A percentile compares a stretch with the other conserved stretches of the same genome.
phyloP scores from a whole-genome alignment of 2,329 filamentous ascomycete species.

The Pleurostoma richardsiae region DNA sequence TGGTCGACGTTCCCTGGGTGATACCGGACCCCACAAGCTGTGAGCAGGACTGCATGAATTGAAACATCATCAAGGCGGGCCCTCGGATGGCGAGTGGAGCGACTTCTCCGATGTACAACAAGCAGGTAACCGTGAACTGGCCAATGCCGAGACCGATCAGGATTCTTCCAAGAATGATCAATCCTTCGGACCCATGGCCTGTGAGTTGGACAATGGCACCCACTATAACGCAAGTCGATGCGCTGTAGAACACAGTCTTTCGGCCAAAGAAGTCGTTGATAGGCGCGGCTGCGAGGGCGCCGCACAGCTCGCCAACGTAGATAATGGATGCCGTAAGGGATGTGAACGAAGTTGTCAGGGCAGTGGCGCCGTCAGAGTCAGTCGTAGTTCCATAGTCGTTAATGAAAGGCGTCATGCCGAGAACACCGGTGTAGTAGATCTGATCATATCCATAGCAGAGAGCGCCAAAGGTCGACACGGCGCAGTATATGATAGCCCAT shows the following conservation, averaged over 20 bases:
- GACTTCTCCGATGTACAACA: constrained; percentile 25
- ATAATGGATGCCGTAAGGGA: constrained; percentile 29
- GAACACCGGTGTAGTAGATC: constrained; percentile 16
- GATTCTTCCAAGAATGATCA: constrained; percentile 19
- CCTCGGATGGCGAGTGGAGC: constrained; percentile 15
- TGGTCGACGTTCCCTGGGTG: constrained; percentile 13
- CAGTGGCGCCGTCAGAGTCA: constrained; percentile 11
- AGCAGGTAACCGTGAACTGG: constrained; percentile 22
- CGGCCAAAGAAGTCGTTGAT: constrained; percentile 29
- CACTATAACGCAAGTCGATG: constrained; percentile 23
- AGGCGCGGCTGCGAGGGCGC: constrained; percentile 25
- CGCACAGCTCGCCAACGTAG: constrained; percentile 31
- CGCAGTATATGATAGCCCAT: constrained; percentile 19
- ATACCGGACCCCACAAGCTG: constrained; percentile 18
- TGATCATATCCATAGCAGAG: constrained; percentile 17
- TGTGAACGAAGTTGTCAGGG: constrained; percentile 18
- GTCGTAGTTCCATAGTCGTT: constrained; percentile 16
- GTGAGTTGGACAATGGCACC: constrained; percentile 20
- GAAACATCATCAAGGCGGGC: constrained; percentile 21
- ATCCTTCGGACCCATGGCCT: constrained; percentile 9
- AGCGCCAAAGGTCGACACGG: constrained; percentile 13
- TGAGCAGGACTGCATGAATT: constrained; percentile 19
- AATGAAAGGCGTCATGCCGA: constrained; percentile 20
- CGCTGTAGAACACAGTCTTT: constrained; percentile 25
- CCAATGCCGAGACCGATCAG: constrained; percentile 22